These are phyloP conservation scores for Salix exigua DNA, from an alignment of 345 rosid genomes.

Conservation along the genomic window DNA sequence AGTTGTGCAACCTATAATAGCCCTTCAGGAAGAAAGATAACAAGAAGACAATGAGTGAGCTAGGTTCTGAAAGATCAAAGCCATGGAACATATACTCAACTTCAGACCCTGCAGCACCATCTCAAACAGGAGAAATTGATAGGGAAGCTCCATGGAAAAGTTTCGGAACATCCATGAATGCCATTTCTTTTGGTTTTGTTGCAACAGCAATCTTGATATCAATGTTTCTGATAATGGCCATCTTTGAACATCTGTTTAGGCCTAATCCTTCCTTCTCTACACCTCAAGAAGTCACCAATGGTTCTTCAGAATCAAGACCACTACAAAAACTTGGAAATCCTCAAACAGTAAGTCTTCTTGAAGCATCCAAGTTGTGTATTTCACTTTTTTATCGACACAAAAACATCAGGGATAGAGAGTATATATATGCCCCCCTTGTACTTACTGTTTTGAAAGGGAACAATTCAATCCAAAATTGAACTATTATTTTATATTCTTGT, in stretches of 20 bases:
- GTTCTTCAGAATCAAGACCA: constrained; percentile 25
- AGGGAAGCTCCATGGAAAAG: constrained; percentile 56
- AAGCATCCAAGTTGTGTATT: not conserved
- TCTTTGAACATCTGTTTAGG: constrained; percentile 80
- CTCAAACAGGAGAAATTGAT: constrained; percentile 24
- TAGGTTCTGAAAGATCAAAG: constrained; percentile 48
- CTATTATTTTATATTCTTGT: too few species aligned
- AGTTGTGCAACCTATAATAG: not conserved
- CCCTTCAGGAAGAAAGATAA: not conserved
- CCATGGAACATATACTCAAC: constrained; percentile 56
- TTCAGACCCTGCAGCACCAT: constrained; percentile 36
- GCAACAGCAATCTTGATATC: constrained; percentile 90
- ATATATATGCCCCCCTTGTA: too few species aligned
- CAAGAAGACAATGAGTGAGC: constrained; percentile 36
- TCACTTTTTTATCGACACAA: not conserved
- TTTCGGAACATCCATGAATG: constrained; percentile 67
- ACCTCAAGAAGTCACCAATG: constrained; percentile 28
- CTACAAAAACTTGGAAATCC: constrained; percentile 37
- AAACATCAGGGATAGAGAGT: too few species aligned
- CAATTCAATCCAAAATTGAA: too few species aligned
- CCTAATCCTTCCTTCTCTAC: constrained; percentile 61
- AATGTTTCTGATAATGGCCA: constrained; percentile 94
- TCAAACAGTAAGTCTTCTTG: constrained; percentile 36
- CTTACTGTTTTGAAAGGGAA: too few species aligned
- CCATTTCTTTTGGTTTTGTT: constrained; percentile 81